Percentiles rank a stretch among this genome's conserved stretches.
Evolutionary conservation across 768 basidiomycete species (phyloP).

Genomic region (Phanerochaete carnosa): DNA sequence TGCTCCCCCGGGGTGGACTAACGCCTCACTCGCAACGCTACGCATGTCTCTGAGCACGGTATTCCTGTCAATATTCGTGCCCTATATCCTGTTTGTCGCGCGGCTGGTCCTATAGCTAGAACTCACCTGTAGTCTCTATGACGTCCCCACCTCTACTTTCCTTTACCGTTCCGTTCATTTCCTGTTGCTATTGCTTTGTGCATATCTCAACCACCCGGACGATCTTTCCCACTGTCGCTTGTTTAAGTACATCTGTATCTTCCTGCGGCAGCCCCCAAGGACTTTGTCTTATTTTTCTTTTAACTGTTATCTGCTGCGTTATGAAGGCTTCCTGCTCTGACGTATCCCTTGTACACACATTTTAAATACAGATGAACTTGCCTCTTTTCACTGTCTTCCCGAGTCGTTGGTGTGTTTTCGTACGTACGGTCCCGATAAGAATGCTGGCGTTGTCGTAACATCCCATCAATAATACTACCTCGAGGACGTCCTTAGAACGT

Average conservation of each 20-base stretch:
- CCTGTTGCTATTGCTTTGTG: background rate
- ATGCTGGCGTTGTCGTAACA: too few relatives aligned
- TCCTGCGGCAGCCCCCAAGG: background rate
- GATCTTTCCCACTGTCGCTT: background rate
- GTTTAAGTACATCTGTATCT: background rate
- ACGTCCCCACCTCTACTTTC: background rate
- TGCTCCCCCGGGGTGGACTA: conserved; percentile 56
- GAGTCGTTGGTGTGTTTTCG: too few relatives aligned
- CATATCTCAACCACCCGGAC: background rate
- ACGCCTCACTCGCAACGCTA: background rate
- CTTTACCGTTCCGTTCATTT: background rate
- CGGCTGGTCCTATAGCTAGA: conserved; percentile 3
- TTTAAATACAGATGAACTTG: too few relatives aligned
- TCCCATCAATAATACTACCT: too few relatives aligned
- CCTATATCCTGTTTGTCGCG: background rate
- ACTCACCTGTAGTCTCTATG: background rate
- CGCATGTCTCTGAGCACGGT: background rate
- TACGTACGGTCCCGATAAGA: too few relatives aligned
- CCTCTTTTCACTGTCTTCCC: too few relatives aligned
- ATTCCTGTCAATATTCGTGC: background rate
- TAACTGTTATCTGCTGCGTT: background rate
- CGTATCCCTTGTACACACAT: background rate
- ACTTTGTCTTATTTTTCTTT: background rate
- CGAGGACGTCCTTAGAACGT: too few relatives aligned
- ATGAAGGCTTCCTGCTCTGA: background rate